phyloP scores from a whole-genome alignment of 2,329 filamentous ascomycete genomes.

The Myriosclerotinia curreyana region DNA sequence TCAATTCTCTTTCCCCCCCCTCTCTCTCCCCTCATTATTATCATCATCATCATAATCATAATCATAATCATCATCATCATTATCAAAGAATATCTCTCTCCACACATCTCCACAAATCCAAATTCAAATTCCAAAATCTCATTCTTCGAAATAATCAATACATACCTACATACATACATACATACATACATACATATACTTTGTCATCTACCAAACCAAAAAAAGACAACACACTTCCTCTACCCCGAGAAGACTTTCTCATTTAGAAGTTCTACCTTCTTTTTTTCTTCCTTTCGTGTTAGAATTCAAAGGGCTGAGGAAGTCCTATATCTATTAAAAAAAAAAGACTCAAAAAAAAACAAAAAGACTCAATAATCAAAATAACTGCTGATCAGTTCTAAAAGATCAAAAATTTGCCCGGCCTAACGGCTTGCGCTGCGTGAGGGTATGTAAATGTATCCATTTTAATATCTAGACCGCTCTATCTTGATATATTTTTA shows the following conservation, averaged over 20 bases:
- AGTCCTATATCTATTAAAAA: conserved; percentile 27
- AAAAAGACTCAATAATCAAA: conserved; percentile 39
- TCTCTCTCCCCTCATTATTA: background rate
- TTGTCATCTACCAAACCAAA: background rate
- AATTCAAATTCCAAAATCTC: background rate
- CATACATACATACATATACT: too few relatives aligned
- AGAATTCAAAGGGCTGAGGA: conserved; percentile 33
- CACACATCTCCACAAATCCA: conserved; percentile 18
- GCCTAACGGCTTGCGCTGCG: conserved; percentile 81
- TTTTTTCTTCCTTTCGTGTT: background rate
- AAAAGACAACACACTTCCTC: conserved; percentile 5
- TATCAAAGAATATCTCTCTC: conserved; percentile 6
- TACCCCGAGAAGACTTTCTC: conserved; percentile 14
- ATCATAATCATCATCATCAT: too few relatives aligned
- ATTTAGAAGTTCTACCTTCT: conserved; percentile 12
- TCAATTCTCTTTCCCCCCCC: background rate
- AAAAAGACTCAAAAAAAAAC: conserved; percentile 38
- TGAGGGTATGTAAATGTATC: conserved; percentile 60
- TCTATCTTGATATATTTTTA: conserved; percentile 12
- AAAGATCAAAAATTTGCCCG: conserved; percentile 54
- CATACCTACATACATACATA: too few relatives aligned
- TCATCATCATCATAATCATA: too few relatives aligned
- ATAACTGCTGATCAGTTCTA: conserved; percentile 49
- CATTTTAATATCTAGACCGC: conserved; percentile 11
- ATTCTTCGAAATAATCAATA: background rate